Evolutionary conservation across 2,329 filamentous ascomycete genomes (phyloP).

Genomic region (Boeremia lycopersici): DNA sequence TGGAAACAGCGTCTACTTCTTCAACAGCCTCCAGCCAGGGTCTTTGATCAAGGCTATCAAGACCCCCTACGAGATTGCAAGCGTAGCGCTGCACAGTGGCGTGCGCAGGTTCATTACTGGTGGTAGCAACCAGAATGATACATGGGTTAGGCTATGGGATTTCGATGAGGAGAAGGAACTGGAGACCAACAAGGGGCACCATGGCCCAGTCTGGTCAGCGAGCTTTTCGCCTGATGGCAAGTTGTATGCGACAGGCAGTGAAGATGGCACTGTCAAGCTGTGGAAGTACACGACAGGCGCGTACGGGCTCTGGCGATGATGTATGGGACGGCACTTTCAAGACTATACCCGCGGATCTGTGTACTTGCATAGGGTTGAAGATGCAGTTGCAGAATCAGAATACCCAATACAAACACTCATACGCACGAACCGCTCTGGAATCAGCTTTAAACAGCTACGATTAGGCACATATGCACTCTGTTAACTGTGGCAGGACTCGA

Average conservation of each 20-base stretch:
- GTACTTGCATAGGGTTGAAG: not conserved
- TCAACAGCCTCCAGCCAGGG: slow-evolving; percentile 74
- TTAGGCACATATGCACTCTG: not conserved
- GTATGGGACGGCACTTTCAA: not conserved
- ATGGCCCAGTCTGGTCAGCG: slow-evolving; percentile 96
- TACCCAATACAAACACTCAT: slow-evolving; percentile 3
- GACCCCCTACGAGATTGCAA: slow-evolving; percentile 84
- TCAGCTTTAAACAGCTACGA: not conserved
- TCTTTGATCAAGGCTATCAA: slow-evolving; percentile 77
- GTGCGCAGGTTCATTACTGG: slow-evolving; percentile 87
- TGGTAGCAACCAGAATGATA: slow-evolving; percentile 76
- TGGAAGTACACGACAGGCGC: slow-evolving; percentile 71
- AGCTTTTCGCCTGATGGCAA: slow-evolving; percentile 95
- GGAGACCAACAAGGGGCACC: slow-evolving; percentile 94
- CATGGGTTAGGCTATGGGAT: slow-evolving; percentile 94
- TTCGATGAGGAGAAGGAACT: slow-evolving; percentile 84
- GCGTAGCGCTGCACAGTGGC: slow-evolving; percentile 83
- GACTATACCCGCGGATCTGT: not conserved
- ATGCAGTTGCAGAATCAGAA: not conserved
- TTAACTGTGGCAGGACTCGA: not conserved
- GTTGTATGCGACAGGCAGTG: slow-evolving; percentile 92
- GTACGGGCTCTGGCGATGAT: slow-evolving; percentile 68
- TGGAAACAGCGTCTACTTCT: slow-evolving; percentile 94
- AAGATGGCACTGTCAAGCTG: slow-evolving; percentile 97
- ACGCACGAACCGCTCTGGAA: not conserved